phyloP scores from a whole-genome alignment of 1,284 basidiomycete genomes.

The Chondrostereum purpureum region DNA sequence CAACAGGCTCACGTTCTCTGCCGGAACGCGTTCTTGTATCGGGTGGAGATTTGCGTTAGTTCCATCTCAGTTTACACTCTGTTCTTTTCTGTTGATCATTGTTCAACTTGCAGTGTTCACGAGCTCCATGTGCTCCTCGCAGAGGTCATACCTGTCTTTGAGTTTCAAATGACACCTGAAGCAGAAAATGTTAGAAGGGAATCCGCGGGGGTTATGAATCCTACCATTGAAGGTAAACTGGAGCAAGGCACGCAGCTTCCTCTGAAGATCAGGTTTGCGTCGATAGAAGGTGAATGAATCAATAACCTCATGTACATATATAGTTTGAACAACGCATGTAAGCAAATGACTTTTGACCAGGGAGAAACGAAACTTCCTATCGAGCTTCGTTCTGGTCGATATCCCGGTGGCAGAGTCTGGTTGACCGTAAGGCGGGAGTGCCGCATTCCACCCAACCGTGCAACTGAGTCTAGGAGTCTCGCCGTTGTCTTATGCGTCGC shows the following conservation, averaged over 20 bases:
- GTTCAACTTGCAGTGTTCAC: constrained; percentile 27
- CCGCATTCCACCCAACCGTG: too few species aligned
- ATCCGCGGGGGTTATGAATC: constrained; percentile 35
- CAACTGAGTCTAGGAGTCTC: too few species aligned
- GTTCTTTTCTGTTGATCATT: neutral
- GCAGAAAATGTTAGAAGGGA: constrained; percentile 32
- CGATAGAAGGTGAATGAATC: too few species aligned
- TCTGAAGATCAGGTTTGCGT: constrained; percentile 35
- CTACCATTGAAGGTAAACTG: constrained; percentile 38
- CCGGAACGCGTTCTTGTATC: constrained; percentile 36
- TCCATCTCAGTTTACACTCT: constrained; percentile 7
- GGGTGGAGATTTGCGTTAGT: constrained; percentile 47
- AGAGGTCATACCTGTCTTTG: constrained; percentile 41
- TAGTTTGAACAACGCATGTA: too few species aligned
- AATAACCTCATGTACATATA: too few species aligned
- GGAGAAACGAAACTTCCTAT: too few species aligned
- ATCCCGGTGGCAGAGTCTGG: too few species aligned
- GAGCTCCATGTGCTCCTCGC: constrained; percentile 47
- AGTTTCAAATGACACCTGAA: constrained; percentile 35
- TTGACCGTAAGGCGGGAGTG: too few species aligned
- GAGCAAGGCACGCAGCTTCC: constrained; percentile 43
- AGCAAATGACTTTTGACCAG: too few species aligned
- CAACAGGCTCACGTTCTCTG: constrained; percentile 36
- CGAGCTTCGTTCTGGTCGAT: too few species aligned
- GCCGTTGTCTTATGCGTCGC: too few species aligned